phyloP scores from a whole-genome alignment of 495 filamentous ascomycete species.

The Annulohypoxylon nitens region DNA sequence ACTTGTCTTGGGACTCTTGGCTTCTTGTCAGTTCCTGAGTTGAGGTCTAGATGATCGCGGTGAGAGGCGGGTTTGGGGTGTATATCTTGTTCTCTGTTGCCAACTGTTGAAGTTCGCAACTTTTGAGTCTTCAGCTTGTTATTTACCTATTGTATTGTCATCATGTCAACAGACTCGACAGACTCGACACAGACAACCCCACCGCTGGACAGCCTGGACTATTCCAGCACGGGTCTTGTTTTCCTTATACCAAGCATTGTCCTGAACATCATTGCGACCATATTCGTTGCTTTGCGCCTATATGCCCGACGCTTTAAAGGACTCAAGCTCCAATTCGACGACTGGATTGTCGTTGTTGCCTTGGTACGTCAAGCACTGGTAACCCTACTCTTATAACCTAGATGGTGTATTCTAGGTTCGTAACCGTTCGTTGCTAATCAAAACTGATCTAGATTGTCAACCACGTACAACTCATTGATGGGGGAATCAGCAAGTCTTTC shows the following conservation, averaged over 20 bases:
- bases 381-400: too few relatives aligned
- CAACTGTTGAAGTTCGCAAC: neutral
- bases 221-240: constrained; percentile 1
- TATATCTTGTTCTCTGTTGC: neutral
- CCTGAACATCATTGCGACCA: neutral
- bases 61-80: neutral
- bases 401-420: too few relatives aligned
- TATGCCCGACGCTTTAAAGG: constrained; percentile 5
- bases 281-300: neutral
- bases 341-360: constrained; percentile 3
- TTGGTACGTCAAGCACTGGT: neutral
- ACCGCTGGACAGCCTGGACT: neutral
- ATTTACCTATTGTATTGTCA: neutral
- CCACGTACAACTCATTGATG: constrained; percentile 11
- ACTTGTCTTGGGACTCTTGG: neutral
- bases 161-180: neutral
- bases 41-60: neutral
- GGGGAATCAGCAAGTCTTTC: constrained; percentile 7
- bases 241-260: constrained; percentile 4
- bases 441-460: neutral
- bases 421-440: neutral
- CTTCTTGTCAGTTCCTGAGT: neutral
- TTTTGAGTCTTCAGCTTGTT: neutral
- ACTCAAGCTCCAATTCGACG: constrained; percentile 3
- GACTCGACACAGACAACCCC: neutral